phyloP scores from a whole-genome alignment of 2,329 filamentous ascomycete species.

The Cryphonectria carpinicola region DNA sequence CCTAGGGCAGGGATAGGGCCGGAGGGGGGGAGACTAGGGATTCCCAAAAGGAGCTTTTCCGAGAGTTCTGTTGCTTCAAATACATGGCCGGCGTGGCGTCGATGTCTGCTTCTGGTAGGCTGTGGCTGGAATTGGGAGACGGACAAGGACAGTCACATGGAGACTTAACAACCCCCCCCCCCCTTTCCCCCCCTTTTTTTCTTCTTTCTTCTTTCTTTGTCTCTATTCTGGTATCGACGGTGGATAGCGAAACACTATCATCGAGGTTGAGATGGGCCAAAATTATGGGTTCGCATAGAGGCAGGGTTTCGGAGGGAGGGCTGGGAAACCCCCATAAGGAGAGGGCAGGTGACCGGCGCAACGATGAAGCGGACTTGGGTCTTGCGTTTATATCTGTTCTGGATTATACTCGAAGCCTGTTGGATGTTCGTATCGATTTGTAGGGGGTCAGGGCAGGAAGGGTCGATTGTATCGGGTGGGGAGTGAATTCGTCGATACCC shows the following conservation, averaged over 20 bases:
- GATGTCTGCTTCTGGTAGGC: slow-evolving; percentile 14
- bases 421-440: no score
- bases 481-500: no score
- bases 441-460: no score
- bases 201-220: no score
- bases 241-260: not conserved
- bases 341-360: not conserved
- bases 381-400: no score
- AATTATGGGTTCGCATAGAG: not conserved
- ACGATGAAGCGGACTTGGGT: not conserved
- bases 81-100: slow-evolving; percentile 1
- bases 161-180: not conserved
- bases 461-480: no score
- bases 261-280: not conserved
- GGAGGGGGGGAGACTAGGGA: slow-evolving; percentile 9
- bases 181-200: not conserved
- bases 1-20: not conserved
- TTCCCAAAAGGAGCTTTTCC: not conserved
- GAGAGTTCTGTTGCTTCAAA: not conserved
- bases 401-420: no score
- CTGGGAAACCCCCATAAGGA: not conserved
- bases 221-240: no score
- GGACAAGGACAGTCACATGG: not conserved
- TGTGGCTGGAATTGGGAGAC: not conserved
- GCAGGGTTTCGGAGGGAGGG: not conserved